These are phyloP conservation scores for Hydrangea macrophylla DNA, from an alignment of 148 eudicot species.

Conservation along the genomic window DNA sequence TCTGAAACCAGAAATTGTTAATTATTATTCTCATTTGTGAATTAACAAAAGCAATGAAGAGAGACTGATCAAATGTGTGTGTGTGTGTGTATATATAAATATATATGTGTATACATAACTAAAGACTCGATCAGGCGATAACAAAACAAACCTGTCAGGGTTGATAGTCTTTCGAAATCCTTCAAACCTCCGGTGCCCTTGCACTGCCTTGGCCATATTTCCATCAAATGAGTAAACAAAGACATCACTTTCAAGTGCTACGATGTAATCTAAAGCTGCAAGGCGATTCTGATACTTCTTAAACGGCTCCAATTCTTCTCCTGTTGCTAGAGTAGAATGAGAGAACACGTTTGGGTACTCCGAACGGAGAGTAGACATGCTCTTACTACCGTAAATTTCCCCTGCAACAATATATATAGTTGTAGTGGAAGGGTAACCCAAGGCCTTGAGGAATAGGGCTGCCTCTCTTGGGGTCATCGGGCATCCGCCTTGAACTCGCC, in stretches of 20 bases:
- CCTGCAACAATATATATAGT: slow-evolving; percentile 71
- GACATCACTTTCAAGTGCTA: slow-evolving; percentile 66
- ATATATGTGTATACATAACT: too few relatives aligned
- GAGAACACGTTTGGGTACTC: slow-evolving; percentile 57
- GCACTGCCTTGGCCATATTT: slow-evolving; percentile 84
- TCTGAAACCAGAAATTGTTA: slow-evolving; percentile 19
- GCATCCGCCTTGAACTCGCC: slow-evolving; percentile 56
- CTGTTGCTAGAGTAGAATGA: slow-evolving; percentile 52
- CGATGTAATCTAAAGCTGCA: slow-evolving; percentile 61
- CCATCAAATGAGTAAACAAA: slow-evolving; percentile 73
- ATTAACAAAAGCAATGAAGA: not conserved
- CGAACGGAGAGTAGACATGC: slow-evolving; percentile 33
- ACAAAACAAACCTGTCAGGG: slow-evolving; percentile 53
- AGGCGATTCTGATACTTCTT: slow-evolving; percentile 48
- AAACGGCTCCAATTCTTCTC: slow-evolving; percentile 51
- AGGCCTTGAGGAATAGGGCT: slow-evolving; percentile 63
- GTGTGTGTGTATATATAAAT: too few relatives aligned
- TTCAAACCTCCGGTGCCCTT: slow-evolving; percentile 63
- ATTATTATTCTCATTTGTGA: not conserved
- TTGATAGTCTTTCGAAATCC: slow-evolving; percentile 66
- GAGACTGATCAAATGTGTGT: not conserved
- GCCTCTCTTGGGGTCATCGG: slow-evolving; percentile 85
- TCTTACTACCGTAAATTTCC: slow-evolving; percentile 50
- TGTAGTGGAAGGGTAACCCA: slow-evolving; percentile 57
- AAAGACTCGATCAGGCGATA: too few relatives aligned